phyloP scores from a whole-genome alignment of 2,329 filamentous ascomycete species.

The Thielaviopsis populi region DNA sequence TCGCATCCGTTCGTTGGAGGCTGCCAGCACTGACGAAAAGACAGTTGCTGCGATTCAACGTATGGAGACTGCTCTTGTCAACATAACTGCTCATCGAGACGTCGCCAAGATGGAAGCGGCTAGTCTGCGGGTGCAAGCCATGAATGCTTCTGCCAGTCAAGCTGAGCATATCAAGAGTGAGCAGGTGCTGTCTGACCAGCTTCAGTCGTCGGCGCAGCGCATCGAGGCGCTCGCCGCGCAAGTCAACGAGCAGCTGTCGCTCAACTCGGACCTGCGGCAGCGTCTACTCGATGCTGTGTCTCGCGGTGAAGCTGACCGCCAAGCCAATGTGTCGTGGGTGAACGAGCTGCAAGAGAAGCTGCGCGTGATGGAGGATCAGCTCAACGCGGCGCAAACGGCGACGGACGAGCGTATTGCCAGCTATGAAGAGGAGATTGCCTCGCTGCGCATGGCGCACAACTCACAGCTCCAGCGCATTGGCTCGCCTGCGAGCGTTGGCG shows the following conservation, averaged over 20 bases:
- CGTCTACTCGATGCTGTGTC: conserved; percentile 66
- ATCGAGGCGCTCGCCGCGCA: conserved; percentile 68
- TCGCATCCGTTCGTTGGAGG: conserved; percentile 50
- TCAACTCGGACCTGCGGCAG: conserved; percentile 58
- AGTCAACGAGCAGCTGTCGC: conserved; percentile 65
- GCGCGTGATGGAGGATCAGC: conserved; percentile 66
- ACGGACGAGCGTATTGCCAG: conserved; percentile 71
- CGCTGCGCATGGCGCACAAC: conserved; percentile 62
- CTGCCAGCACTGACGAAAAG: conserved; percentile 39
- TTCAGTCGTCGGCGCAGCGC: conserved; percentile 57
- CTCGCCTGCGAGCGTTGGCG: conserved; percentile 21
- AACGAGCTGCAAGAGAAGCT: conserved; percentile 69
- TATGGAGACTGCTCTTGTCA: conserved; percentile 52
- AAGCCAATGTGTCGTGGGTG: conserved; percentile 65
- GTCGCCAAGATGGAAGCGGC: conserved; percentile 51
- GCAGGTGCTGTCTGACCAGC: conserved; percentile 49
- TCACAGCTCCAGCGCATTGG: conserved; percentile 51
- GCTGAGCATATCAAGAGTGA: conserved; percentile 43
- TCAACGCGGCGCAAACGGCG: conserved; percentile 67
- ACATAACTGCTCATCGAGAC: conserved; percentile 57
- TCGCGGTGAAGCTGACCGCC: conserved; percentile 72
- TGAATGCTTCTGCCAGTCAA: conserved; percentile 41
- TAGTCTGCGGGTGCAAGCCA: conserved; percentile 46
- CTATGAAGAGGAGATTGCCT: conserved; percentile 72
- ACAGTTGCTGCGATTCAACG: conserved; percentile 47